Conservation (phyloP, 192 early-diverging fungal species). For the Spizellomyces sp. region DNA sequence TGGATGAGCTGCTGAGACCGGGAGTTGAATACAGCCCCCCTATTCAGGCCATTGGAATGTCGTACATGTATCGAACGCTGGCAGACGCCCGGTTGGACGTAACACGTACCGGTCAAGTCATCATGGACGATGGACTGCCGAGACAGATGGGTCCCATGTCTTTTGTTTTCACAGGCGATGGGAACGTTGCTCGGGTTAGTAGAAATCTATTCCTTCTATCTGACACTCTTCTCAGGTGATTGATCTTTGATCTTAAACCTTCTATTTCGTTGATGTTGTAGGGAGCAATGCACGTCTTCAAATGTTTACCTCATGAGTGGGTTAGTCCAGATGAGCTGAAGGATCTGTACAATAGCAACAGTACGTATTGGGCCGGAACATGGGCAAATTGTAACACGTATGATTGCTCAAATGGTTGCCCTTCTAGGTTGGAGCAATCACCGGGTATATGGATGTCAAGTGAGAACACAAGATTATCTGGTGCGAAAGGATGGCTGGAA, state of each 20-base stretch:
- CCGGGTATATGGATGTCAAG: slow-evolving; percentile 81
- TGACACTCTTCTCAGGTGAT: too few species aligned
- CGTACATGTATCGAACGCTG: slow-evolving; percentile 49
- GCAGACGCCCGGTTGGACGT: slow-evolving; percentile 61
- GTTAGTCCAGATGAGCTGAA: slow-evolving; percentile 63
- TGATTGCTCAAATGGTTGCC: slow-evolving; percentile 23
- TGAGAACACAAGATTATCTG: slow-evolving; percentile 79
- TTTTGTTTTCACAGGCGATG: slow-evolving; percentile 89
- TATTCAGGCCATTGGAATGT: slow-evolving; percentile 37
- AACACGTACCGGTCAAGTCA: slow-evolving; percentile 73
- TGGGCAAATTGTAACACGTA: neutral
- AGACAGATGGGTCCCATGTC: slow-evolving; percentile 85
- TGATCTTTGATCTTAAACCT: too few species aligned
- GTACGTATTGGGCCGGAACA: neutral
- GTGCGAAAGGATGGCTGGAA: slow-evolving; percentile 69
- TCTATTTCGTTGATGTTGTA: slow-evolving; percentile 37
- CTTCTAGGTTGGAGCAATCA: slow-evolving; percentile 55
- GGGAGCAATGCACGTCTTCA: slow-evolving; percentile 85
- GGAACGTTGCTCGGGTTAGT: slow-evolving; percentile 77
- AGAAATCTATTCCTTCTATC: too few species aligned
- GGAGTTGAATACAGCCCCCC: neutral
- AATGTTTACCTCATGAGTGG: slow-evolving; percentile 89
- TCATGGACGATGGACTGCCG: slow-evolving; percentile 86
- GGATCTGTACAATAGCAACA: slow-evolving; percentile 41
- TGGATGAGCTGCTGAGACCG: neutral